phyloP scores from a whole-genome alignment of 352 stramenopile species.

The Phytophthora agathidicida region DNA sequence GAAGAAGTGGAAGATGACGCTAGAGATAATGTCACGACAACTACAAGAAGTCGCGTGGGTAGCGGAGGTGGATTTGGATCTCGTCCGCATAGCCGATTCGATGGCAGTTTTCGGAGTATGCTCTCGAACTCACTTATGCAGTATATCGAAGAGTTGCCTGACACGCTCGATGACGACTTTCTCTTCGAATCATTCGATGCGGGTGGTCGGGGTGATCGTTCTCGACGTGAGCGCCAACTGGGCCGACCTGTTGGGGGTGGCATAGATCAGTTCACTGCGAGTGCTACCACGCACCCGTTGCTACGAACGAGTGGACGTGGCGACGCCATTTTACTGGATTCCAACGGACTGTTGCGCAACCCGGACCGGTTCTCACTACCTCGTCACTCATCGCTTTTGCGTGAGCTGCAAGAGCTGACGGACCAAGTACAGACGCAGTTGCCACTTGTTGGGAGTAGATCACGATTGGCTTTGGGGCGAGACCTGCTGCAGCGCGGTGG shows the following conservation, averaged over 20 bases:
- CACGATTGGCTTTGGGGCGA: slow-evolving; percentile 41
- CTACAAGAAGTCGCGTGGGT: slow-evolving; percentile 8
- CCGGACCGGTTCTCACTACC: slow-evolving; percentile 49
- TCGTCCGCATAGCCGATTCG: slow-evolving; percentile 19
- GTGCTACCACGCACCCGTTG: slow-evolving; percentile 42
- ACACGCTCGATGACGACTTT: slow-evolving; percentile 58
- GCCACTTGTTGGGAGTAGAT: slow-evolving; percentile 33
- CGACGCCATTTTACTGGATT: slow-evolving; percentile 38
- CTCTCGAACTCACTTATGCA: slow-evolving; percentile 49
- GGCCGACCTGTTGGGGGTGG: slow-evolving; percentile 19
- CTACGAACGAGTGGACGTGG: slow-evolving; percentile 45
- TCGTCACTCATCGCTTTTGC: slow-evolving; percentile 73
- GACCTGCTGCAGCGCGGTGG: slow-evolving; percentile 50
- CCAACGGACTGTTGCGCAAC: slow-evolving; percentile 32
- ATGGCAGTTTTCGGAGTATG: slow-evolving; percentile 16
- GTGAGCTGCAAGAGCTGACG: slow-evolving; percentile 75
- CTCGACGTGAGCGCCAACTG: slow-evolving; percentile 41
- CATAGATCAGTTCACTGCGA: slow-evolving; percentile 17
- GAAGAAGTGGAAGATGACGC: slow-evolving; percentile 20
- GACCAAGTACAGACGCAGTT: slow-evolving; percentile 81
- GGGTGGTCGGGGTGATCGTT: slow-evolving; percentile 35
- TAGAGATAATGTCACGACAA: neutral
- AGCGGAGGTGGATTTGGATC: slow-evolving; percentile 12
- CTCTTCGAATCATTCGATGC: slow-evolving; percentile 66
- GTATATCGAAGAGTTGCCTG: slow-evolving; percentile 66